Evolutionary conservation across 768 basidiomycete species (phyloP).

Genomic region (Suillus ampliporus): DNA sequence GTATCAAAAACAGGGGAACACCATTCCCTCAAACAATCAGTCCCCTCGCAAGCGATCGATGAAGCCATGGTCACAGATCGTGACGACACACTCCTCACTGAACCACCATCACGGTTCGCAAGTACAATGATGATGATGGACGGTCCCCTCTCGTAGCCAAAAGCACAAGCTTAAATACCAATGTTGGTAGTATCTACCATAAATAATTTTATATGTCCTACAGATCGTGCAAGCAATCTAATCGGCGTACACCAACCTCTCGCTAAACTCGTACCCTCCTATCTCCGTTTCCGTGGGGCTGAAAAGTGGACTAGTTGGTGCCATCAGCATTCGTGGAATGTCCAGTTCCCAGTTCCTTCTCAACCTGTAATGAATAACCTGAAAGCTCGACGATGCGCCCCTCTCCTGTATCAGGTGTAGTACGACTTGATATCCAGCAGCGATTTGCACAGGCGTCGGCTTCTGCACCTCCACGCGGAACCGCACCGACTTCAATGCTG

Average conservation of each 20-base stretch:
- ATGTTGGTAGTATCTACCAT: slow-evolving; percentile 3
- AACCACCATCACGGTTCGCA: slow-evolving; percentile 40
- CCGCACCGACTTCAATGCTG: slow-evolving; percentile 68
- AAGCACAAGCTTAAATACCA: slow-evolving; percentile 9
- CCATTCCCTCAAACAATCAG: slow-evolving; percentile 32
- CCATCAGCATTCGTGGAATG: slow-evolving; percentile 28
- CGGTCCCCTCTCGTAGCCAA: slow-evolving; percentile 27
- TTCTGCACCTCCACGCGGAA: slow-evolving; percentile 82
- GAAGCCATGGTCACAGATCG: slow-evolving; percentile 37
- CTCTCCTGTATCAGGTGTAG: slow-evolving; percentile 82
- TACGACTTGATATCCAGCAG: slow-evolving; percentile 58
- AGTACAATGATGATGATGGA: slow-evolving; percentile 47
- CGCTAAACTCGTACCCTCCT: slow-evolving; percentile 33
- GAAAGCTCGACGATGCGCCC: slow-evolving; percentile 85
- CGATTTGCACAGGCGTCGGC: slow-evolving; percentile 44
- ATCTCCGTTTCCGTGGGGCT: slow-evolving; percentile 37
- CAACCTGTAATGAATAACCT: slow-evolving; percentile 69
- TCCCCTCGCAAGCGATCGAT: slow-evolving; percentile 18
- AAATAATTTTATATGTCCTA: slow-evolving; percentile 20
- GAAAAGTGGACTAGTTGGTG: slow-evolving; percentile 25
- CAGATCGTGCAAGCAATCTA: slow-evolving; percentile 23
- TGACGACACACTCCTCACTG: slow-evolving; percentile 30
- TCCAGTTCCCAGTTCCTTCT: slow-evolving; percentile 75
- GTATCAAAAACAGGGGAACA: slow-evolving; percentile 71
- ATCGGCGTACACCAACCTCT: slow-evolving; percentile 39